Evolutionary conservation across 345 rosid genomes (phyloP).

Genomic region (Citrus sp.): DNA sequence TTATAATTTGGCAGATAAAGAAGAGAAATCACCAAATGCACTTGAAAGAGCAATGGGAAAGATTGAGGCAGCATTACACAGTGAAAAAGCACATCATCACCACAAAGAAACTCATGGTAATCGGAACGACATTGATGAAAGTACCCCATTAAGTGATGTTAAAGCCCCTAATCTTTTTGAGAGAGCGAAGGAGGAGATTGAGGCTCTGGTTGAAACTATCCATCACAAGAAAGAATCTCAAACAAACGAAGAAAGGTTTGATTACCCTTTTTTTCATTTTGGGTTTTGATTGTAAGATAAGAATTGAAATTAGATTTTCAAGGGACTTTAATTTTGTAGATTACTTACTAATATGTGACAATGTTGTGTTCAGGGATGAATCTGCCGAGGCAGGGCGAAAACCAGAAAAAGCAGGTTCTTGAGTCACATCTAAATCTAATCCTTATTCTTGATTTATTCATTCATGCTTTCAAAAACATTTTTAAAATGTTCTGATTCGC

Average conservation of each 20-base stretch:
- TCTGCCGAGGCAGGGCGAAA: constrained; percentile 24
- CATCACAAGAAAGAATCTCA: constrained; percentile 32
- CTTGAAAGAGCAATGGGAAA: constrained; percentile 28
- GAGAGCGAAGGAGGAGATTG: constrained; percentile 62
- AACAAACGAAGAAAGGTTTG: constrained; percentile 27
- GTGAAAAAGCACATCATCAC: constrained; percentile 4
- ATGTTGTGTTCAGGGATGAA: constrained; percentile 31
- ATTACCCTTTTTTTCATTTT: background rate
- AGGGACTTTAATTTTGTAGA: background rate
- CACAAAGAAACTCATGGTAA: constrained; percentile 28
- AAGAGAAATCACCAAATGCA: constrained; percentile 15
- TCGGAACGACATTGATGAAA: constrained; percentile 37
- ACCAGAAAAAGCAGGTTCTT: constrained; percentile 35
- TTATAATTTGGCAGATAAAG: constrained; percentile 15
- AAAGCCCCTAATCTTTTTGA: constrained; percentile 62
- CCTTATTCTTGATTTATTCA: background rate
- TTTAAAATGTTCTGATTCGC: background rate
- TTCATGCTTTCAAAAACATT: background rate
- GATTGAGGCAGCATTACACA: constrained; percentile 11
- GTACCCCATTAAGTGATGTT: constrained; percentile 31
- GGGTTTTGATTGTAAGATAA: background rate
- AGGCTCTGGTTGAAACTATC: constrained; percentile 49
- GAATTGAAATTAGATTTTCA: background rate
- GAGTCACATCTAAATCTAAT: background rate
- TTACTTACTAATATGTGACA: background rate